Conservation (phyloP, 345 rosid genomes). For the Corchorus olitorius region DNA sequence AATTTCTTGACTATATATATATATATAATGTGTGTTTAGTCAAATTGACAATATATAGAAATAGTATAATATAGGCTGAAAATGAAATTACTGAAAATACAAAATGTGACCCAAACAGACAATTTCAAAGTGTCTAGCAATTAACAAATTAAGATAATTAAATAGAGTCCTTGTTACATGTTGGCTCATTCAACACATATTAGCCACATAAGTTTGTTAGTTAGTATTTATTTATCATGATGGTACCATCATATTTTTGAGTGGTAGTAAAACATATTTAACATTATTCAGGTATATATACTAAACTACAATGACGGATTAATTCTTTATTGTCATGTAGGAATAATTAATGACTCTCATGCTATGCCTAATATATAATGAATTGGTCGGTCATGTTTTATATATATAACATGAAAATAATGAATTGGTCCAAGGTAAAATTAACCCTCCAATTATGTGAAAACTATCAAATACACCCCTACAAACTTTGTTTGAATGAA, state of each 20-base stretch:
- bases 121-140: background rate
- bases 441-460: too few relatives aligned
- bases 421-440: too few relatives aligned
- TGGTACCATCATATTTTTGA: background rate
- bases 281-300: too few relatives aligned
- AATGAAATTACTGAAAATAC: background rate
- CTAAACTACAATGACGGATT: too few relatives aligned
- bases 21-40: background rate
- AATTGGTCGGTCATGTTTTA: too few relatives aligned
- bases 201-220: background rate
- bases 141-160: background rate
- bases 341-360: too few relatives aligned
- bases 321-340: too few relatives aligned
- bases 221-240: background rate
- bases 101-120: background rate
- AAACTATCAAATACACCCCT: too few relatives aligned
- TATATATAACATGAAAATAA: too few relatives aligned
- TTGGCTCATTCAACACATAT: background rate
- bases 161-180: background rate
- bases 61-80: background rate
- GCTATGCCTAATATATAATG: too few relatives aligned
- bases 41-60: background rate
- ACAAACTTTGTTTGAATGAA: too few relatives aligned
- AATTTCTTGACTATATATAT: background rate
- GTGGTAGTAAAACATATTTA: too few relatives aligned